Base-by-base conservation (phyloP, 1,284 basidiomycete genomes). In the Irpex lacteus region DNA sequence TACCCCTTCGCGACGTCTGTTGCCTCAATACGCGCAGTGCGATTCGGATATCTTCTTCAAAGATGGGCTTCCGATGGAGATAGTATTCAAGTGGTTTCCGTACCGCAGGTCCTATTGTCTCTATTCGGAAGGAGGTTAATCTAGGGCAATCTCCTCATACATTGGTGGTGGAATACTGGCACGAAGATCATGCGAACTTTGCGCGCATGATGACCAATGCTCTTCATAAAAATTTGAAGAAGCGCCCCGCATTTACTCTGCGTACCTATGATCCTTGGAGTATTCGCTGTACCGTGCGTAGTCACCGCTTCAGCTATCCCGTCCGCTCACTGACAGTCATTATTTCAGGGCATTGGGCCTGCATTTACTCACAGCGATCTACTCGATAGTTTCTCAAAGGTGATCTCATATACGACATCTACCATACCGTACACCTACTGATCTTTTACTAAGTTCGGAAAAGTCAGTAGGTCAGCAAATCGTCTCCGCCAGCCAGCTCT, bases 141-240 rank as follows among this genome's bases (percentile, higher is more conserved):
- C 8, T 44, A 8, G 38, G 38, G 38, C 9, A 44, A 8, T 15
- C 8, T 8, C 38, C 8, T 8, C 38, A 15, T 44, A 44, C 38
- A 9, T 8, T 44, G 38, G 47, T 59, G 2, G 40, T 64, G n/a
- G 53, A 64, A 54, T 64, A 64, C 19, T 64, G 59, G 60, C 9
- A 64, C n/a, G 47, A 50, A n/a, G 21, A 50, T 13, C 40, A 52
- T 37, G 62, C 62, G 36, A 18, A 53, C 7, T 26, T 3, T 19
- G 62, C 62, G 4, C 26, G 38, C 3, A 26, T 9, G 3, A 32
- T 9, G 8, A 13, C 21, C 8, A 36, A 37, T 19, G 21, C 3
- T 13, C 11, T 63, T 3, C 56, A 59, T 40, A 9, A n/a, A 7
- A 38, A 19, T 3, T 36, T 63, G 34, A 36, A 15, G 18, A 13